phyloP scores from a whole-genome alignment of 495 filamentous ascomycete species.

The Acidomyces sp. region DNA sequence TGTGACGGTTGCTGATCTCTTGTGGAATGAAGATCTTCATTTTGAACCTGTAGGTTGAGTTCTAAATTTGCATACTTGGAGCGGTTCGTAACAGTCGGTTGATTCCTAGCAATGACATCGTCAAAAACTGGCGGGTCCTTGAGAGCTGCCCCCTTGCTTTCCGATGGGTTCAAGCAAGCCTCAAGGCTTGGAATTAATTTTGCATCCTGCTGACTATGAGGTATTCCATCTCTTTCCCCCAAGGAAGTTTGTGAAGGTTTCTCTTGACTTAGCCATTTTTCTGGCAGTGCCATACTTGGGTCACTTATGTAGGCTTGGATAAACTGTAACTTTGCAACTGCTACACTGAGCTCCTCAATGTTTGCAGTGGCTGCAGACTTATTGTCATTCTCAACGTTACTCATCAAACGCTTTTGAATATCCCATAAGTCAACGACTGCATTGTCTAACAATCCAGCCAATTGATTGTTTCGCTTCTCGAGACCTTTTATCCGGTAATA shows the following conservation, averaged over 20 bases:
- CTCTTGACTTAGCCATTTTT: slow-evolving; percentile 17
- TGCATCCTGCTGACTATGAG: neutral
- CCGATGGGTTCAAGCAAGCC: neutral
- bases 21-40: neutral
- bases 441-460: slow-evolving; percentile 60
- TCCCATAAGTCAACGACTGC: slow-evolving; percentile 55
- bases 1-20: neutral
- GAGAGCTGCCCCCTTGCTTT: neutral
- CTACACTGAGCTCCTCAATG: slow-evolving; percentile 43
- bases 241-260: too few relatives aligned
- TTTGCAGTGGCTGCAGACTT: slow-evolving; percentile 15
- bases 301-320: slow-evolving; percentile 69
- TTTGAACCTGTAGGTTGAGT: neutral
- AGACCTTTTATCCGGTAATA: slow-evolving; percentile 33
- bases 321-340: slow-evolving; percentile 60
- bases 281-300: slow-evolving; percentile 41
- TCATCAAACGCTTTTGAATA: slow-evolving; percentile 29
- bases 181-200: neutral
- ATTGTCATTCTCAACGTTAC: neutral
- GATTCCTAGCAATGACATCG: too few relatives aligned
- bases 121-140: too few relatives aligned
- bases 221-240: slow-evolving; percentile 8
- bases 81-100: too few relatives aligned
- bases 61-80: neutral
- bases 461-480: slow-evolving; percentile 56